These are phyloP conservation scores for Capsella rubella DNA, from an alignment of 441 rosid genomes.

Conservation along the genomic window DNA sequence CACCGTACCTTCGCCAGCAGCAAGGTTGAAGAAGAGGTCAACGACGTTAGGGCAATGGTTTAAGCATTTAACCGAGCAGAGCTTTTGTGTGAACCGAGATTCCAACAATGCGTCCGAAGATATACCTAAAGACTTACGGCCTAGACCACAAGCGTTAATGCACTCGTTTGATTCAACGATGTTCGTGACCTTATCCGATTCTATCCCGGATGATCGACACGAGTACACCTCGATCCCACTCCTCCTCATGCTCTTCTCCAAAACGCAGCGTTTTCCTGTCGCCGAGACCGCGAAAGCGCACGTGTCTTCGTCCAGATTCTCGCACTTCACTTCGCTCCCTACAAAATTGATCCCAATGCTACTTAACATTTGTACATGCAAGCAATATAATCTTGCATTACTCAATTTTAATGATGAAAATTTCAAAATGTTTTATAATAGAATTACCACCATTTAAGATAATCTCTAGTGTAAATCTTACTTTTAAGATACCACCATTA, in stretches of 20 bases:
- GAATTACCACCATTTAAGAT: not conserved
- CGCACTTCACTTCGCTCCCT: slow-evolving; percentile 61
- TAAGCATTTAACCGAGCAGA: slow-evolving; percentile 80
- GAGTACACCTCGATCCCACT: slow-evolving; percentile 61
- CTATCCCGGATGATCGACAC: slow-evolving; percentile 73
- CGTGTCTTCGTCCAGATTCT: slow-evolving; percentile 58
- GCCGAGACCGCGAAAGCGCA: slow-evolving; percentile 82
- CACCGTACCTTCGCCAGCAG: slow-evolving; percentile 81
- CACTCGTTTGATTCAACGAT: slow-evolving; percentile 75
- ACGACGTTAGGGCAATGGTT: slow-evolving; percentile 74
- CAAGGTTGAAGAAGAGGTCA: slow-evolving; percentile 87
- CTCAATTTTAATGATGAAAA: not conserved
- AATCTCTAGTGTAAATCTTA: too few relatives aligned
- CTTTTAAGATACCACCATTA: too few relatives aligned
- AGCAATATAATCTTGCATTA: not conserved
- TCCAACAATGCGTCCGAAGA: slow-evolving; percentile 86
- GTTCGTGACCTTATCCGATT: slow-evolving; percentile 64
- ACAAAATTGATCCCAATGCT: not conserved
- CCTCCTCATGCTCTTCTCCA: slow-evolving; percentile 67
- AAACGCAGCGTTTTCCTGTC: slow-evolving; percentile 70
- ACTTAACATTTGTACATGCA: not conserved
- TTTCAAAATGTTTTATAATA: not conserved
- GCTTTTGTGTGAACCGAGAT: slow-evolving; percentile 56
- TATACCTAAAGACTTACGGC: slow-evolving; percentile 74
- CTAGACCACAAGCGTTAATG: slow-evolving; percentile 71